Evolutionary conservation across 805 yeast genomes (phyloP).

Genomic region (Vanderwaltozyma polyspora): DNA sequence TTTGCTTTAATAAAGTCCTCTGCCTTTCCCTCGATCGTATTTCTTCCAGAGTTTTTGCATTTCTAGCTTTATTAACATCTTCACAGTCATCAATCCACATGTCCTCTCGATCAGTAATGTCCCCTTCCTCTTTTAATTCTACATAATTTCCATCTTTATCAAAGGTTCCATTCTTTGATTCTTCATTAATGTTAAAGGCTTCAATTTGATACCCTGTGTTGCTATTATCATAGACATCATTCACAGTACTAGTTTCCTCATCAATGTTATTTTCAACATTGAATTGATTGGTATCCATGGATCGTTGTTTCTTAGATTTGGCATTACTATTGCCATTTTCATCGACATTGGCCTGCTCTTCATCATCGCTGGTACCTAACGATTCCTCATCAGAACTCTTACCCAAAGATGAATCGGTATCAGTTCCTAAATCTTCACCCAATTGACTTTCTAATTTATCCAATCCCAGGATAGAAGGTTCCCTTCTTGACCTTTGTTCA

Average conservation of each 20-base stretch:
- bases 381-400: no score
- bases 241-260: no score
- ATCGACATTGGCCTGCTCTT: no score
- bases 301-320: no score
- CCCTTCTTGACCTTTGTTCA: not conserved
- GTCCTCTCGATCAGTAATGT: slow-evolving; percentile 9
- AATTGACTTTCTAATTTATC: no score
- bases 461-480: no score
- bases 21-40: slow-evolving; percentile 14
- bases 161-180: slow-evolving; percentile 37
- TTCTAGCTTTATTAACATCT: slow-evolving; percentile 5
- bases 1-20: slow-evolving; percentile 9
- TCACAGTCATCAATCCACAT: slow-evolving; percentile 18
- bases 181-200: slow-evolving; percentile 41
- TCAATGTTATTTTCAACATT: slow-evolving; percentile 10
- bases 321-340: no score
- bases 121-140: slow-evolving; percentile 25
- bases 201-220: slow-evolving; percentile 31
- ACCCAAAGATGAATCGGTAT: no score
- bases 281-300: slow-evolving; percentile 19
- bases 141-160: slow-evolving; percentile 42
- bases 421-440: no score
- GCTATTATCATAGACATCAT: slow-evolving; percentile 11
- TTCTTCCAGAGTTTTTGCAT: slow-evolving; percentile 8
- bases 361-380: no score